phyloP scores from a whole-genome alignment of 192 early-diverging fungal genomes.

The Endogone sp. region DNA sequence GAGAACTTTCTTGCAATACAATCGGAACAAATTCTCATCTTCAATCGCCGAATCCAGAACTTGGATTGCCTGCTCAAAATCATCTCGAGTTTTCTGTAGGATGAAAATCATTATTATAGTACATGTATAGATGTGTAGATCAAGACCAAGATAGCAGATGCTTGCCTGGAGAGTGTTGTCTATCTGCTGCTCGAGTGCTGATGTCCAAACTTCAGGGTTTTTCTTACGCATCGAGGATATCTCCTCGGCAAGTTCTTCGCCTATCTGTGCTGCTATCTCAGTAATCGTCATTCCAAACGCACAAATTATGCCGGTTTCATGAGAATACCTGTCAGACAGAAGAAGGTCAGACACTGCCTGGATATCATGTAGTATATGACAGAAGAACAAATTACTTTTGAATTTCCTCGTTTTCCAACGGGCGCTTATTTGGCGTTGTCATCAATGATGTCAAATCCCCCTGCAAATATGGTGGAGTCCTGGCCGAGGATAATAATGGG shows the following conservation, averaged over 20 bases:
- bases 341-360: neutral
- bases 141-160: neutral
- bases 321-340: constrained; percentile 8
- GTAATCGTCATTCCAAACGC: constrained; percentile 8
- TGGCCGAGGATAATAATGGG: neutral
- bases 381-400: constrained; percentile 5
- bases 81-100: neutral
- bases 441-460: constrained; percentile 1
- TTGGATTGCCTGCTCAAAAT: neutral
- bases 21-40: neutral
- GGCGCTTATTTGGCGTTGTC: constrained; percentile 1
- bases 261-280: neutral
- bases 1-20: constrained; percentile 20
- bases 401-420: constrained; percentile 7
- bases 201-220: constrained; percentile 7
- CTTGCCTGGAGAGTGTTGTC: constrained; percentile 9
- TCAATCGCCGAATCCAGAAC: neutral
- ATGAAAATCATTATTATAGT: neutral
- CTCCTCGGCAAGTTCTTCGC: constrained; percentile 4
- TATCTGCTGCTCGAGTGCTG: constrained; percentile 6
- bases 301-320: constrained; percentile 5
- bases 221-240: constrained; percentile 1
- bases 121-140: neutral
- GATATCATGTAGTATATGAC: neutral
- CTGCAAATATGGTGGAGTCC: constrained; percentile 5